Base-by-base conservation (phyloP, 495 filamentous ascomycete genomes). In the Thermothielavioides terrestris region DNA sequence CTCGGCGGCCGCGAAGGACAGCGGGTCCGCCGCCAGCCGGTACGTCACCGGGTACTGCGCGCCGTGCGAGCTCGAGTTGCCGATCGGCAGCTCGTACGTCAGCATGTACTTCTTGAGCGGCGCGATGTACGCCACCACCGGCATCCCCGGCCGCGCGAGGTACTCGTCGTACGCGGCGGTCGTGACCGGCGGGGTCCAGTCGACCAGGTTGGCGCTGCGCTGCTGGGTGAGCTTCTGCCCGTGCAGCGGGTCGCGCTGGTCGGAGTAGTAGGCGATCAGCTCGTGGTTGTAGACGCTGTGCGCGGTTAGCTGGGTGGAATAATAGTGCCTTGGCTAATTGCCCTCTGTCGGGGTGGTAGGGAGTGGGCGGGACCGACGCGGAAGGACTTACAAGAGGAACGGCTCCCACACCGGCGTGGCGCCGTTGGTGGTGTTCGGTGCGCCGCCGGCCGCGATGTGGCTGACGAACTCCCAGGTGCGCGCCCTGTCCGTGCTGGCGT, bases 381-480 rank as follows among this genome's bases (percentile, higher is more conserved):
- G 25, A n/a, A 22, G 43, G 15, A 27, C 43, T 8, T 25, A 58
- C 66, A 85, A 60, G 15, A 86, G 59, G 55, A 80, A 83, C 0
- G 83, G 83, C 62, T 88, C 83, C 84, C 83, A 86, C 10, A 86
- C 74, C 2, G 82, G 80, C 0, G 81, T 82, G 37, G 76, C 46
- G 4, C 82, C 82, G 58, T 85, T 84, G 43, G 73, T 66, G 0
- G 84, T 81, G 25, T 67, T 57, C 0, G 81, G 81, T 35, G 71
- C 68, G n/a, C 82, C 83, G 6, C 83, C 84, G 6, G 66, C 59
- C 3, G 82, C 82, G 26, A 85, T 78, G 51, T 78, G 72, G 42
- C 74, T 79, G 28, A 86, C 69, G 49, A 86, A 88, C 21, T 77
- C 60, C 83, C 82, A 88, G 3, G 76, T 82, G 36, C 63, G 49